These are phyloP conservation scores for Vachellia collinsii DNA, from an alignment of 306 rosid genomes.

Conservation along the genomic window DNA sequence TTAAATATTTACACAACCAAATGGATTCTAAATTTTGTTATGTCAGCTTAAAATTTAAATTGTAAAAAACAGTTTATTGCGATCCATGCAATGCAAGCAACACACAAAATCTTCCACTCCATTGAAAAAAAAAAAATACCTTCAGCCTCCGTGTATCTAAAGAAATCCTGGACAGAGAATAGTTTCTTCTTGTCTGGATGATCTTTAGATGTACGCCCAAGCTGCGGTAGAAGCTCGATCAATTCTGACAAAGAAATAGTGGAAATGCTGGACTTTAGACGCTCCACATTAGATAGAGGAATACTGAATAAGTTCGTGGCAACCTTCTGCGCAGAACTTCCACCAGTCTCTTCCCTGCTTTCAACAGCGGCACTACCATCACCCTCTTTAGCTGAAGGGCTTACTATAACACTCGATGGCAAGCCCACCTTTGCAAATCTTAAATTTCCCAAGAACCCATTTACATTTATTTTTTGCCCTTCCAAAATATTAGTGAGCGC, in stretches of 20 bases:
- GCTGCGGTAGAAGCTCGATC: conserved; percentile 85
- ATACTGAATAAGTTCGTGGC: conserved; percentile 80
- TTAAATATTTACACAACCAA: conserved; percentile 23
- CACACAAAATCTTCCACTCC: not conserved
- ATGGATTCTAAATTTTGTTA: conserved; percentile 12
- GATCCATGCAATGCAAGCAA: conserved; percentile 31
- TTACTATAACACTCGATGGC: conserved; percentile 70
- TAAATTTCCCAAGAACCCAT: conserved; percentile 87
- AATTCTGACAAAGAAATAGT: conserved; percentile 87
- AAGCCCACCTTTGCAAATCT: conserved; percentile 92
- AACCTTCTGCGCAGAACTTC: conserved; percentile 77
- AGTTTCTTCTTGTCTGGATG: conserved; percentile 98
- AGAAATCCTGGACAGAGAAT: conserved; percentile 93
- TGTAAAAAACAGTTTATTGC: conserved; percentile 6
- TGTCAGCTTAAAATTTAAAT: conserved; percentile 3
- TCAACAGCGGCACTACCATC: conserved; percentile 53
- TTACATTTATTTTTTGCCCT: conserved; percentile 66
- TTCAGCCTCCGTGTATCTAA: conserved; percentile 98
- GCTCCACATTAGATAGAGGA: conserved; percentile 97
- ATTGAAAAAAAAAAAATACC: conserved; percentile 51
- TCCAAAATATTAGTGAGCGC: conserved; percentile 64
- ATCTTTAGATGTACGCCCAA: conserved; percentile 78
- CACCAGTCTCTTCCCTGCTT: conserved; percentile 63
- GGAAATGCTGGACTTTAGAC: conserved; percentile 86
- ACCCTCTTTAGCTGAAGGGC: conserved; percentile 62